Percentiles rank a stretch among this genome's conserved stretches.
phyloP scores from a whole-genome alignment of 2,329 filamentous ascomycete species.

The Colletotrichum liaoningense region DNA sequence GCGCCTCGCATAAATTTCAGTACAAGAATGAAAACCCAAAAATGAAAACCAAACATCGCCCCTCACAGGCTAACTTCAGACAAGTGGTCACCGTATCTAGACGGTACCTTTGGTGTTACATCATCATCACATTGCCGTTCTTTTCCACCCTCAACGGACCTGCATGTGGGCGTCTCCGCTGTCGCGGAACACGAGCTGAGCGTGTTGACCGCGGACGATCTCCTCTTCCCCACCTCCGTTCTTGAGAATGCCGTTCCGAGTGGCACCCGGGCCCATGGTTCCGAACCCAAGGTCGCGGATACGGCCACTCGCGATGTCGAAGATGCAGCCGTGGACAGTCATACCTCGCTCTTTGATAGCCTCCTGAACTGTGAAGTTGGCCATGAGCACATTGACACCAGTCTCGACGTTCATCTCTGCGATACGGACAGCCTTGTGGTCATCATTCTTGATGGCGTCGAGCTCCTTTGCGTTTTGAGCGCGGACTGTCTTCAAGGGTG shows the following conservation, averaged over 20 bases:
- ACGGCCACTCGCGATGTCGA: slow-evolving; percentile 67
- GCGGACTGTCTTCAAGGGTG: slow-evolving; percentile 59
- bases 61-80: neutral
- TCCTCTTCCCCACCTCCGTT: slow-evolving; percentile 40
- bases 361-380: slow-evolving; percentile 76
- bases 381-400: slow-evolving; percentile 74
- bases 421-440: slow-evolving; percentile 68
- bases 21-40: neutral
- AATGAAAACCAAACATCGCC: neutral
- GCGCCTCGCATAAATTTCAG: neutral
- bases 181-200: slow-evolving; percentile 61
- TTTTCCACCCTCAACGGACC: slow-evolving; percentile 30
- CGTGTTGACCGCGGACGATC: slow-evolving; percentile 61
- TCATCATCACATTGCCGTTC: neutral
- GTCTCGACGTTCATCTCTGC: slow-evolving; percentile 82
- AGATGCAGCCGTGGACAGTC: slow-evolving; percentile 82
- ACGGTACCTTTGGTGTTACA: neutral
- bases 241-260: slow-evolving; percentile 21
- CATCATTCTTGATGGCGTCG: slow-evolving; percentile 62
- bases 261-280: slow-evolving; percentile 38
- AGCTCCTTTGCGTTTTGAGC: slow-evolving; percentile 66
- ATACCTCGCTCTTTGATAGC: slow-evolving; percentile 78
- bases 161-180: slow-evolving; percentile 50
- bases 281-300: slow-evolving; percentile 62
- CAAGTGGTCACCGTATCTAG: neutral